Evolutionary conservation across 2,329 filamentous ascomycete species (phyloP).

Genomic region (Neofusicoccum sp.): DNA sequence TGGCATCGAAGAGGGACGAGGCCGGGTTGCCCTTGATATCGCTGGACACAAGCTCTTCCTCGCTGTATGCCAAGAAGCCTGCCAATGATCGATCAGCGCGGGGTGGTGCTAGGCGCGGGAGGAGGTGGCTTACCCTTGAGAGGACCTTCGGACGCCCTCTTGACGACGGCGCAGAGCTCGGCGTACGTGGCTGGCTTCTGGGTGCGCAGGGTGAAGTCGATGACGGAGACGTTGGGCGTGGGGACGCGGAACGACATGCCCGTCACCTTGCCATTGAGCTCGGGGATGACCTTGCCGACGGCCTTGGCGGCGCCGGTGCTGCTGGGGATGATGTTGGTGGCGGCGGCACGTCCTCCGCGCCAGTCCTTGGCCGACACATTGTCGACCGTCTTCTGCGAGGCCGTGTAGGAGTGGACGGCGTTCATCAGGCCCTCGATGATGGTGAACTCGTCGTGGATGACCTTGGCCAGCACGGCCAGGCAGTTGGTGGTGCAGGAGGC

Average conservation of each 20-base stretch:
- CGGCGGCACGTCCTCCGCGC: conserved; percentile 97
- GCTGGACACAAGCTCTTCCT: conserved; percentile 92
- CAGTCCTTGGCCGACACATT: conserved; percentile 98
- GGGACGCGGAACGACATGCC: conserved; percentile 99
- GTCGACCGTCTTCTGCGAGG: conserved; percentile 99
- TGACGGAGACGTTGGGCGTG: conserved; percentile 97
- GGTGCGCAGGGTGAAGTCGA: conserved; percentile 90
- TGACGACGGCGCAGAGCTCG: conserved; percentile 89
- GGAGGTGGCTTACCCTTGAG: conserved; percentile 80
- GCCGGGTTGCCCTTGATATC: conserved; percentile 89
- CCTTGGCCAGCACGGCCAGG: conserved; percentile 98
- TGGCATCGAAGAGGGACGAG: conserved; percentile 99
- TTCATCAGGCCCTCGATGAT: conserved; percentile 99
- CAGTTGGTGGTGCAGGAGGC: conserved; percentile 99
- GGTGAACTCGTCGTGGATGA: conserved; percentile 96
- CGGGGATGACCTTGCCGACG: conserved; percentile 98
- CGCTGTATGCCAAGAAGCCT: conserved; percentile 85
- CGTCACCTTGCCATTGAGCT: conserved; percentile 98
- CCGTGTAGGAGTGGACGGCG: conserved; percentile 99
- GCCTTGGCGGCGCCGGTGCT: conserved; percentile 99
- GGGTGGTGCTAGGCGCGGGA: too few relatives aligned
- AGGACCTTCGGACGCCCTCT: conserved; percentile 74
- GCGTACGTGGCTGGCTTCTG: conserved; percentile 88
- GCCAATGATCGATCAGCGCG: too few relatives aligned
- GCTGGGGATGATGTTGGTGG: conserved; percentile 99